Evolutionary conservation across 2,329 filamentous ascomycete genomes (phyloP), one percentile per base, ranked within the genome.

Genomic region (Escovopsis sp.): DNA sequence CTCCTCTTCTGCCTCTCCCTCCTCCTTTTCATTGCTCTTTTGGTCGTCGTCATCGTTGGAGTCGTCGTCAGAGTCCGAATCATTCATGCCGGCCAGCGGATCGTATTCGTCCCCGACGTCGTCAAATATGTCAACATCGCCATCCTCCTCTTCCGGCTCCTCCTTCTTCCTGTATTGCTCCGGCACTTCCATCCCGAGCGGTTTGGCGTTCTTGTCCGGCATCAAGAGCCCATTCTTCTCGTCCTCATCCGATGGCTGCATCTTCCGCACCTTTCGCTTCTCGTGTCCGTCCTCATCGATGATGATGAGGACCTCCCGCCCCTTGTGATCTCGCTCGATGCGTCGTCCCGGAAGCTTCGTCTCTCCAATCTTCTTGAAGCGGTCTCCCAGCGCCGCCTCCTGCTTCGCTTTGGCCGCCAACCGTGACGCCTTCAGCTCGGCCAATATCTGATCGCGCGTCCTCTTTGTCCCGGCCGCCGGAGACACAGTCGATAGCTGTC

Each of bases 31-130:
- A 9, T 30, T 30, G 27, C 27, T 30, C 8, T 30, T 9, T 30
- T 11, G 8, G 3, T 11, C 27, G 8, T 11, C 27, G 11, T 30
- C 27, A 32, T 65, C 62, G 1, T 63, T 62, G 2, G 62, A 62
- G 53, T 59, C 69, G 53, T 59, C 69, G n/a, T 64, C 67, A 7
- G 62, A 63, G 7, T 63, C 63, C 13, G 62, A 64, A 15, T 49
- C 63, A 12, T 60, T 68, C 48, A 82, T 60, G 6, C 67, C 78
- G 3, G 76, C 78, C 35, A 83, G 57, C 2, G 79, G 79, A 53
- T 83, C 70, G 53, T 83, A 83, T 51, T 82, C 78, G 43, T 77
- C 76, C 3, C 72, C 78, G 0, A 66, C 76, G 41, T 72, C 76
- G 33, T 75, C 77, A 48, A 83, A 83, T 7, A 83, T 83, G 50